phyloP scores from a whole-genome alignment of 106 monocot genomes.

The Dactylorhiza incarnata region DNA sequence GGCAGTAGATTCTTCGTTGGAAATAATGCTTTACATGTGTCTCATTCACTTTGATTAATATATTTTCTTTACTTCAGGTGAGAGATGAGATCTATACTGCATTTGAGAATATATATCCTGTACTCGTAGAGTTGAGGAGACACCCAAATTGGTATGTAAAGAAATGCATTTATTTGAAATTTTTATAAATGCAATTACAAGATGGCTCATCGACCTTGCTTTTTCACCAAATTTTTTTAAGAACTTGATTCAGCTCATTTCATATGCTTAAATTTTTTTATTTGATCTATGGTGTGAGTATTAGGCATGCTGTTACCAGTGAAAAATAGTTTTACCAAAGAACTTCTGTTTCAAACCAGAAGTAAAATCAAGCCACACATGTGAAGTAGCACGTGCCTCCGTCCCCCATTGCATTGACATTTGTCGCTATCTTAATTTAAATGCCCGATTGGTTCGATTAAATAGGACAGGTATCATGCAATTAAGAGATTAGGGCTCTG shows the following conservation, averaged over 20 bases:
- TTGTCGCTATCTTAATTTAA: too few relatives aligned
- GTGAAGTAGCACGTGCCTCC: too few relatives aligned
- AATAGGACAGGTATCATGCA: too few relatives aligned
- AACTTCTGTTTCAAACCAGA: too few relatives aligned
- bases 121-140: conserved; percentile 48
- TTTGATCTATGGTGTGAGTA: not conserved
- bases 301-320: too few relatives aligned
- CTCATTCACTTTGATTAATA: not conserved
- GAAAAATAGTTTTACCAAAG: too few relatives aligned
- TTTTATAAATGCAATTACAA: not conserved
- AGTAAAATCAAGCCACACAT: too few relatives aligned
- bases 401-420: too few relatives aligned
- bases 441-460: too few relatives aligned
- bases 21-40: not conserved
- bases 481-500: too few relatives aligned
- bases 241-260: not conserved
- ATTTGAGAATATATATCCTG: conserved; percentile 61
- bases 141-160: conserved; percentile 33
- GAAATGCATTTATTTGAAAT: not conserved
- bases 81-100: conserved; percentile 55
- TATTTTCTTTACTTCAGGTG: conserved; percentile 20
- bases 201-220: not conserved
- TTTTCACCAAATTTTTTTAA: not conserved
- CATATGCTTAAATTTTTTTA: not conserved
- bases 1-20: conserved; percentile 17